A percentile compares a stretch with the other conserved stretches of the same genome.
Evolutionary conservation across 202 grass and related monocot species (phyloP).

Genomic region (Schoenoplectus triqueter): DNA sequence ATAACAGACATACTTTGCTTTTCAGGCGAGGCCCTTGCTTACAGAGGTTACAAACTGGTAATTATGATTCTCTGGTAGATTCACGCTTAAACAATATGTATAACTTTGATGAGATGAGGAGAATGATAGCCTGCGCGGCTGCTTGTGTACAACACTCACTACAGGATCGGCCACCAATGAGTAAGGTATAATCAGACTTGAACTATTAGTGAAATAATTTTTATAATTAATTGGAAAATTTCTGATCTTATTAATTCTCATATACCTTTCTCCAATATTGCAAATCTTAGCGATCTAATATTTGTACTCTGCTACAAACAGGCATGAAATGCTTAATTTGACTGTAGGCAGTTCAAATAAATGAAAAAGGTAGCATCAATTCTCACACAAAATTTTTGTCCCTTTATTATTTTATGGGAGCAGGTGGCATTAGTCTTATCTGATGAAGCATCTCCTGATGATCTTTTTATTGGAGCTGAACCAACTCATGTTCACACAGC

Average conservation of each 20-base stretch:
- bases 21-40: slow-evolving; percentile 86
- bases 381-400: not conserved
- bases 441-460: slow-evolving; percentile 1
- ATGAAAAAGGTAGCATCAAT: not conserved
- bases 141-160: slow-evolving; percentile 66
- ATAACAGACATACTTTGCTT: slow-evolving; percentile 8
- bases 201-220: not conserved
- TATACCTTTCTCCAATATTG: not conserved
- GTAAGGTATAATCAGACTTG: slow-evolving; percentile 49
- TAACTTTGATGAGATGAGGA: slow-evolving; percentile 66
- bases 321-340: not conserved
- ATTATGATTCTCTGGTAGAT: slow-evolving; percentile 71
- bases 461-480: not conserved
- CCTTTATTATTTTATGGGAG: not conserved
- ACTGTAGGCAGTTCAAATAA: not conserved
- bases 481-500: not conserved
- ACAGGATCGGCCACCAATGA: slow-evolving; percentile 68
- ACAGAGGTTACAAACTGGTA: slow-evolving; percentile 59
- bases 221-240: not conserved
- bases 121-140: slow-evolving; percentile 82
- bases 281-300: not conserved
- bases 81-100: slow-evolving; percentile 58
- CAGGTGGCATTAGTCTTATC: slow-evolving; percentile 30
- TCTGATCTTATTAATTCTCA: not conserved
- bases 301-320: too few species aligned